phyloP scores from a whole-genome alignment of 495 filamentous ascomycete genomes.

The Neurospora sp. region DNA sequence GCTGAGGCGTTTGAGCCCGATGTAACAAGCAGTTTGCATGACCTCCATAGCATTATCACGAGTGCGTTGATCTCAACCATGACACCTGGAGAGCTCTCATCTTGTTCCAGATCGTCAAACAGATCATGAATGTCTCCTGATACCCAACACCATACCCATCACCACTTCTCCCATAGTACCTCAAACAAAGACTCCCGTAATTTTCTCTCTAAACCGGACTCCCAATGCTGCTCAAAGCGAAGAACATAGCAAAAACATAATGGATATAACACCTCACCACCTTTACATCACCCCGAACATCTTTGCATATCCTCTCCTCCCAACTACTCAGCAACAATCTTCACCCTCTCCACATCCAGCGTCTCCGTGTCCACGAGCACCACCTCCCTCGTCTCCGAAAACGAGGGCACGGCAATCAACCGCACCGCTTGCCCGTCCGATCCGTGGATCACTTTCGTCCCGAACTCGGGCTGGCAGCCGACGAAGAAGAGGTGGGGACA shows the following conservation, averaged over 20 bases:
- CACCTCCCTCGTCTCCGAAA: constrained; percentile 69
- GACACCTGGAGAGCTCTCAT: not conserved
- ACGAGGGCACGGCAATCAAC: constrained; percentile 70
- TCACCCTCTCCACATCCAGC: constrained; percentile 62
- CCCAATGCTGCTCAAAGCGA: not conserved
- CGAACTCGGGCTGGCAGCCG: constrained; percentile 78
- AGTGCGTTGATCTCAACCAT: not conserved
- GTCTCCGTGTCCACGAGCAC: constrained; percentile 81
- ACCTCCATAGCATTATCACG: not conserved
- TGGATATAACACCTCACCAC: not conserved
- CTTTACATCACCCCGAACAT: not conserved
- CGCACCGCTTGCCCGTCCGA: constrained; percentile 56
- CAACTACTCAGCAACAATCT: constrained; percentile 17
- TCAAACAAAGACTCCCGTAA: not conserved
- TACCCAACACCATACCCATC: not conserved
- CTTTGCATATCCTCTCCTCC: no score
- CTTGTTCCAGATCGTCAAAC: not conserved
- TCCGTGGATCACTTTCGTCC: constrained; percentile 55
- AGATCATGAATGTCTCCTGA: not conserved
- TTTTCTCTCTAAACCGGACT: not conserved
- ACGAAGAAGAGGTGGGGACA: constrained; percentile 89
- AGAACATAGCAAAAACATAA: not conserved
- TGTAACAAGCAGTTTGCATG: not conserved
- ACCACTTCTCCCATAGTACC: not conserved
- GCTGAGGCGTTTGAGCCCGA: not conserved